phyloP scores from a whole-genome alignment of 345 rosid genomes.

The Kernera saxatilis region DNA sequence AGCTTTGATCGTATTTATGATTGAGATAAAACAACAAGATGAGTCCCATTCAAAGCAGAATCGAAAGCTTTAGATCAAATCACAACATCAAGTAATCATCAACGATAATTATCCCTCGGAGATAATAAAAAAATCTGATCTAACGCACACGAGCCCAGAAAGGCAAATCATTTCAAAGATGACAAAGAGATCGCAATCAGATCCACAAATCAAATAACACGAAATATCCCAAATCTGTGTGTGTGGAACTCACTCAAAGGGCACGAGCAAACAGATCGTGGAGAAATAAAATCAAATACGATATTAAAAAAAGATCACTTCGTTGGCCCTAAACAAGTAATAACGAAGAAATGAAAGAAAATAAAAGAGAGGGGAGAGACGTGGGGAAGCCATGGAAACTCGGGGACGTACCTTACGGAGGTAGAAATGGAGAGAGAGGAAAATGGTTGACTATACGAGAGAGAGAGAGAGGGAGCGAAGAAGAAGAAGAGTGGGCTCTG shows the following conservation, averaged over 20 bases:
- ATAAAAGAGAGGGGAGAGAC: background rate
- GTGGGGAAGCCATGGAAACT: conserved; percentile 25
- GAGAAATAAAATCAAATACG: background rate
- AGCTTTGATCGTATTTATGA: background rate
- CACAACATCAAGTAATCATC: background rate
- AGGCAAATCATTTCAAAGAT: background rate
- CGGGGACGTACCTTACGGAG: conserved; percentile 24
- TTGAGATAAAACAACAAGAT: background rate
- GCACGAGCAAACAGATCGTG: conserved; percentile 4
- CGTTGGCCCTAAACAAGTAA: background rate
- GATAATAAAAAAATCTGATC: background rate
- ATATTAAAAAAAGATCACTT: background rate
- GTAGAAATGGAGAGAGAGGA: conserved; percentile 3
- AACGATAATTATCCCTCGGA: background rate
- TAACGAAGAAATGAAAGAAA: background rate
- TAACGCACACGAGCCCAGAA: background rate
- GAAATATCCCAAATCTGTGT: background rate
- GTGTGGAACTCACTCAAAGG: background rate
- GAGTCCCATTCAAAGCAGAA: background rate
- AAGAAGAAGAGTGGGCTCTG: background rate
- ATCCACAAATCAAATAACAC: background rate
- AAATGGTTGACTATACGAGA: conserved; percentile 1
- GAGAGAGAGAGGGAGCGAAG: background rate
- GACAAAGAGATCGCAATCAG: background rate
- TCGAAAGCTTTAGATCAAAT: background rate